Conservation (phyloP, 2,329 filamentous ascomycete species). For the Talaromyces verruculosus region DNA sequence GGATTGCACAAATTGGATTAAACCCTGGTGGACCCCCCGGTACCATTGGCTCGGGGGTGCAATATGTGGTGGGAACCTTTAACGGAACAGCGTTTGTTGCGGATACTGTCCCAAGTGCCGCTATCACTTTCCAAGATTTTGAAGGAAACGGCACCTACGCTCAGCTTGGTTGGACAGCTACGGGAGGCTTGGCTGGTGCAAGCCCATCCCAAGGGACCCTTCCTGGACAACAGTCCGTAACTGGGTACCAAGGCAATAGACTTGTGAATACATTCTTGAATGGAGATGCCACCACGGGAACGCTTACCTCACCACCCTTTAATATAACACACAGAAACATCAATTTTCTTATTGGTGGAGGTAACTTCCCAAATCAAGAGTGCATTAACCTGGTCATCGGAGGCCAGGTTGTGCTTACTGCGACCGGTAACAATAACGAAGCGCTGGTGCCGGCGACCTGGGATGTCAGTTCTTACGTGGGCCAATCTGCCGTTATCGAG, state of each 20-base stretch:
- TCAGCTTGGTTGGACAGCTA: not conserved
- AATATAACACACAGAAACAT: not conserved
- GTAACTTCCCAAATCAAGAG: not conserved
- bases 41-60: slow-evolving; percentile 32
- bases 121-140: not conserved
- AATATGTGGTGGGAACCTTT: slow-evolving; percentile 33
- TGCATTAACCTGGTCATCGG: not conserved
- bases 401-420: not conserved
- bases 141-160: not conserved
- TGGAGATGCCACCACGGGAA: not conserved
- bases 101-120: slow-evolving; percentile 19
- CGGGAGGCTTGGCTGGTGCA: too few relatives aligned
- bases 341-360: slow-evolving; percentile 2
- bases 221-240: not conserved
- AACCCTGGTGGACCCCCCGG: slow-evolving; percentile 34
- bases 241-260: not conserved
- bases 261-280: not conserved
- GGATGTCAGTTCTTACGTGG: not conserved
- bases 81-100: slow-evolving; percentile 30
- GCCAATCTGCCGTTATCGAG: not conserved
- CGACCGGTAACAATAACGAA: not conserved
- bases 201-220: not conserved
- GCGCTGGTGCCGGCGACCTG: not conserved
- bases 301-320: not conserved
- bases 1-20: slow-evolving; percentile 29